Percentiles rank a stretch among this genome's conserved stretches.
phyloP scores from a whole-genome alignment of 768 basidiomycete genomes.

The Psilocybe azurescens region DNA sequence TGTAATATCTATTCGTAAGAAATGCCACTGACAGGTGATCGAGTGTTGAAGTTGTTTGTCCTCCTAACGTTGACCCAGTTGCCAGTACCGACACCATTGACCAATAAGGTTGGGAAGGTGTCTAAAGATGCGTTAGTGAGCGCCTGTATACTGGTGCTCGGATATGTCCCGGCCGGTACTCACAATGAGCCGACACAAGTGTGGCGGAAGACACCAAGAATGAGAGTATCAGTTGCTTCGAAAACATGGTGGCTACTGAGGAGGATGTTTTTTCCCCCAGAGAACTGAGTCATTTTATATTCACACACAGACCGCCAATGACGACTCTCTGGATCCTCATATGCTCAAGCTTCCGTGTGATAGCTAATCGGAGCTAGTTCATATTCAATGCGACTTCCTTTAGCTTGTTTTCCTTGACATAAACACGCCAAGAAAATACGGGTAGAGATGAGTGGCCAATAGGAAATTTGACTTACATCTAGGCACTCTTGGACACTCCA shows the following conservation, averaged over 20 bases:
- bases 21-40: constrained; percentile 34
- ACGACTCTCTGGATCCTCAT: background rate
- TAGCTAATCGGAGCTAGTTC: background rate
- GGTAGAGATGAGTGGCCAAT: background rate
- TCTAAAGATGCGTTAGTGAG: constrained; percentile 27
- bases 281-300: background rate
- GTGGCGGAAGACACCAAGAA: background rate
- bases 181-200: constrained; percentile 6
- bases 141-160: background rate
- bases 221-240: constrained; percentile 1
- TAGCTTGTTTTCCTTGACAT: background rate
- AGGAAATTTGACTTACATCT: background rate
- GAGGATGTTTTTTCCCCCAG: background rate
- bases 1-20: background rate
- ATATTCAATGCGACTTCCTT: background rate
- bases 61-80: constrained; percentile 45
- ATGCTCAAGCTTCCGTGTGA: background rate
- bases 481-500: background rate
- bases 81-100: constrained; percentile 41
- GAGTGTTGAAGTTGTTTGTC: constrained; percentile 50
- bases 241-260: background rate
- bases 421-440: background rate
- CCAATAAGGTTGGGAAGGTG: constrained; percentile 48
- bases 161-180: background rate
- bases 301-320: background rate